Evolutionary conservation across 805 yeast species (phyloP), one percentile per base, ranked within the genome.

Genomic region (Saccharomyces kudriavzevii): DNA sequence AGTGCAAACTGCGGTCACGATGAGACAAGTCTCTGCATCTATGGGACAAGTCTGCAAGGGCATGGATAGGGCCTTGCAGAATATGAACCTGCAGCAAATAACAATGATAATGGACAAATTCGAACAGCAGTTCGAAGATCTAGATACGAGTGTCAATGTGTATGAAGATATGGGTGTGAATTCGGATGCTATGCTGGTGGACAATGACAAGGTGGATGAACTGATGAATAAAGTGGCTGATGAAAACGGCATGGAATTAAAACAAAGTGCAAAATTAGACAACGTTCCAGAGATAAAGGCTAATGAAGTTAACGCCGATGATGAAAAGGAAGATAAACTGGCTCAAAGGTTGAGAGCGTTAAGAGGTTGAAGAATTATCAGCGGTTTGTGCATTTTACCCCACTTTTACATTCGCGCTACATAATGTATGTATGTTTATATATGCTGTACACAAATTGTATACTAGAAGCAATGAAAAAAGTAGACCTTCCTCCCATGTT

Each of bases 71-170:
- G 99, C 99, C 1, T 79, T 94, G 73, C 94, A 89, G 63, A 84
- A 92, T 24, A 94, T 94, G 99, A 94, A 94, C 69, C 74, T 94
- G 57, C 98, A 94, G 70, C 83, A 82, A 61, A 94, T 94, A 29
- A 89, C 97, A 4, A 71, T 90, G 71, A 92, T 94, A 11, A 94
- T 94, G 98, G 99, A 94, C 70, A 91, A 89, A 69, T 94, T 94
- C 68, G 99, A 94, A 70, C 82, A 78, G 54, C 99, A 94, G 69
- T 94, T 94, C 64, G 98, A 94, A 70, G 98, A 94, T 64, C 74
- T 94, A 61, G 99, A 94, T 68, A 94, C 96, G 6, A 82, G 95
- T 30, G 86, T 97, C 0, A 87, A 90, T 59, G 94, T 92, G 67
- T 92, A 94, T 69, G 98, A 92, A 70, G 80, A 83, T 48, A 92